Evolutionary conservation across 768 basidiomycete genomes (phyloP).

Genomic region (Lanmaoa rubissima): DNA sequence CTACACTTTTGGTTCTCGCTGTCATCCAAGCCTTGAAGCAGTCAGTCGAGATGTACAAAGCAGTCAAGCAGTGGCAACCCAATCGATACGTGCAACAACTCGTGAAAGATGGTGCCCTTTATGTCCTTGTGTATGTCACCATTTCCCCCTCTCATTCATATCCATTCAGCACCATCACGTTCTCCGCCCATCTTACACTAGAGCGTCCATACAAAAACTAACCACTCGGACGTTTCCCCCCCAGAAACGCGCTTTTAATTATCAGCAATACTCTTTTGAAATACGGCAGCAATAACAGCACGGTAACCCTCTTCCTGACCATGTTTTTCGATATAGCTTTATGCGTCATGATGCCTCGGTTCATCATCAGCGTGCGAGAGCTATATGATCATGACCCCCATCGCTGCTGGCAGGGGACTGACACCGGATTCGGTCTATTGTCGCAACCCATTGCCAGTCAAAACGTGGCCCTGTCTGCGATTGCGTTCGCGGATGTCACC

Average conservation of each 20-base stretch:
- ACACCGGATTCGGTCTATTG: conserved; percentile 1
- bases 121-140: conserved; percentile 1
- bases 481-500: background rate
- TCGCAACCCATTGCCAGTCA: background rate
- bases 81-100: conserved; percentile 5
- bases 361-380: conserved; percentile 5
- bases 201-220: background rate
- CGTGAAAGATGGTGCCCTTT: background rate
- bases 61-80: conserved; percentile 3
- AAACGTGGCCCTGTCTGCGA: background rate
- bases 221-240: background rate
- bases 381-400: background rate
- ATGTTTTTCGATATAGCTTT: background rate
- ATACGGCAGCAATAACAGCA: background rate
- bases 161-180: too few species aligned
- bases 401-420: background rate
- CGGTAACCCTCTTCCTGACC: background rate
- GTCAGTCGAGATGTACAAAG: conserved; percentile 3
- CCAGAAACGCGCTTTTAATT: background rate
- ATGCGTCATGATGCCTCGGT: background rate
- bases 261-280: too few species aligned
- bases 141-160: background rate
- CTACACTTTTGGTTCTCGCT: background rate
- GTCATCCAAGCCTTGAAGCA: background rate
- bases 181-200: background rate